These are phyloP conservation scores for Tinospora cordifolia DNA, from an alignment of 164 flowering plant species.

Conservation along the genomic window DNA sequence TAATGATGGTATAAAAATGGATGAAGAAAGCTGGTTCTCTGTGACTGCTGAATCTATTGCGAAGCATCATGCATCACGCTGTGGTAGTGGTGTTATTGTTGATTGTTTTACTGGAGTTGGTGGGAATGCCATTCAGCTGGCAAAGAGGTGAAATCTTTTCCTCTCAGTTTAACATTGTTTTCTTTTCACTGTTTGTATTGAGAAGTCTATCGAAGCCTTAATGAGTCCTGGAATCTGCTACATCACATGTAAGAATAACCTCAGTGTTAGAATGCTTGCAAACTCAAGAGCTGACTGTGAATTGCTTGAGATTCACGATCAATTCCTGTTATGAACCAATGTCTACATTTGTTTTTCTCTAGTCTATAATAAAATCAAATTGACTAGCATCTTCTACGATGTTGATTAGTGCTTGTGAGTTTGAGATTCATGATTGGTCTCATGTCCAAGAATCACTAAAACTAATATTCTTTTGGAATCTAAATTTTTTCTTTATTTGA, in stretches of 20 bases:
- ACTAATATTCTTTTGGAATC: background rate
- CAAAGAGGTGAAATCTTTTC: conserved; percentile 40
- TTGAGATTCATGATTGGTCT: too few relatives aligned
- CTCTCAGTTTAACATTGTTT: background rate
- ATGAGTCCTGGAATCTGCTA: background rate
- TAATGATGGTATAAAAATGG: conserved; percentile 86
- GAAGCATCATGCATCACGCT: conserved; percentile 76
- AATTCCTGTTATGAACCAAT: background rate
- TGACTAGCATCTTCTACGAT: background rate
- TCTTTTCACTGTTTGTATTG: background rate
- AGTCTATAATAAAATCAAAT: background rate
- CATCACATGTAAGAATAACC: background rate
- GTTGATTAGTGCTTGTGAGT: background rate
- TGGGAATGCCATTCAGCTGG: conserved; percentile 94
- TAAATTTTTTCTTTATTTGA: background rate
- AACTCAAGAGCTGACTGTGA: background rate
- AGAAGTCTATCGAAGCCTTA: background rate
- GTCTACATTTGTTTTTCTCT: background rate
- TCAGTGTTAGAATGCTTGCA: background rate
- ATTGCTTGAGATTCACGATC: background rate
- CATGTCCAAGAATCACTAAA: background rate
- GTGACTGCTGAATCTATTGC: conserved; percentile 87
- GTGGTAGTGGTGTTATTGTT: conserved; percentile 49
- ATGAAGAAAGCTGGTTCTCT: conserved; percentile 97
- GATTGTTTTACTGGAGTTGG: conserved; percentile 94